phyloP scores from a whole-genome alignment of 2,329 filamentous ascomycete genomes.

The Pseudogymnoascus sp. region DNA sequence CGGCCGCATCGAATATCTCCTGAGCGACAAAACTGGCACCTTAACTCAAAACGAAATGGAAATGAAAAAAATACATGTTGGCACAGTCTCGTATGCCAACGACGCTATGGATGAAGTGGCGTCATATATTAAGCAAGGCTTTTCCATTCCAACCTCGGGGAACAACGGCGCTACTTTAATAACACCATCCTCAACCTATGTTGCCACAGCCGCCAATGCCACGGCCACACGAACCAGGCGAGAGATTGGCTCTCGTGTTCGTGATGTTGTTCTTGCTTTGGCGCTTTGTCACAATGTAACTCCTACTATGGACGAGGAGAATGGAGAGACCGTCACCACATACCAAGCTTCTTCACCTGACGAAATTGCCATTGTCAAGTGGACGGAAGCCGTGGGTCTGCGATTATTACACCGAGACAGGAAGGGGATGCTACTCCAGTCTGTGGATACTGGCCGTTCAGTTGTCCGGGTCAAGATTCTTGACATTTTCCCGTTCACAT shows the following conservation, averaged over 20 bases:
- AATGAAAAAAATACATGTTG: slow-evolving; percentile 96
- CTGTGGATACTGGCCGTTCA: slow-evolving; percentile 62
- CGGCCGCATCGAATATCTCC: slow-evolving; percentile 88
- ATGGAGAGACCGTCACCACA: slow-evolving; percentile 69
- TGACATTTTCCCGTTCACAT: slow-evolving; percentile 95
- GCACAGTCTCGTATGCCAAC: slow-evolving; percentile 95
- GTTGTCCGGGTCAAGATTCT: slow-evolving; percentile 84
- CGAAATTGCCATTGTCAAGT: slow-evolving; percentile 94
- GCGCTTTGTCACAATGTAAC: slow-evolving; percentile 97
- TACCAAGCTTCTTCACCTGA: slow-evolving; percentile 98
- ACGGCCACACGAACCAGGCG: slow-evolving; percentile 75
- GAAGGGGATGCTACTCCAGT: slow-evolving; percentile 76
- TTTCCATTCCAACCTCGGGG: slow-evolving; percentile 49
- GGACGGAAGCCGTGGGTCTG: slow-evolving; percentile 88
- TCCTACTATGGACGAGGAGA: slow-evolving; percentile 76
- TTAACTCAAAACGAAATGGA: slow-evolving; percentile 98
- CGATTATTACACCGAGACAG: slow-evolving; percentile 80
- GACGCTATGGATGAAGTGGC: slow-evolving; percentile 98
- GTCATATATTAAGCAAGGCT: slow-evolving; percentile 79
- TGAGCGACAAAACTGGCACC: slow-evolving; percentile 98
- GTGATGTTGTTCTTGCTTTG: slow-evolving; percentile 86
- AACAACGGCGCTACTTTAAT: slow-evolving; percentile 50
- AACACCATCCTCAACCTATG: slow-evolving; percentile 68
- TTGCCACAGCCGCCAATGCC: slow-evolving; percentile 50
- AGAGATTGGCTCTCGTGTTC: slow-evolving; percentile 88